Evolutionary conservation across 148 eudicot genomes (phyloP), one percentile per base, ranked within the genome.

Genomic region (Spergularia marina): DNA sequence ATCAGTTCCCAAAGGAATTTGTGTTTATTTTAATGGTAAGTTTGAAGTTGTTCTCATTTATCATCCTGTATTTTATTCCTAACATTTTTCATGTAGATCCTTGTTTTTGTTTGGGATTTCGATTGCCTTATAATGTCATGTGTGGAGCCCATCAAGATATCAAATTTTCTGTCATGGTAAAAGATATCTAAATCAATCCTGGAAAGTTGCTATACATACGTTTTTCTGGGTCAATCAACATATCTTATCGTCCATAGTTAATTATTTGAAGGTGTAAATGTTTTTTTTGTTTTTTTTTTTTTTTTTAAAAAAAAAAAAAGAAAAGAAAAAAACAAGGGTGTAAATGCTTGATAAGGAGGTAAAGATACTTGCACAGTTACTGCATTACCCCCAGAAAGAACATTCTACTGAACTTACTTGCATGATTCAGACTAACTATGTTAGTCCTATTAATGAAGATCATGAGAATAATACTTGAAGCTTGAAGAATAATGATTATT

Each of bases 1-100:
- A 96, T 80, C 99, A 96, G 63, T 96, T 96, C 59, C 98, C 99
- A 2, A 96, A 87, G 84, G 99, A 96, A 76, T 96, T 77, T 79
- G 99, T 96, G 58, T 91, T 88, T 79, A 89, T 91, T 66, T 83
- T 96, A 47, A 92, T 96, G 97, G 98, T 90, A 85, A 79, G 86
- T 66, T 60, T 71, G 59, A 8, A 15, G 58, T 71, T 82, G 25
- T 58, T 11, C 71, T 49, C 64, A 23, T 61, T 53, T 51, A 58
- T 12, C 36, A 54, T 34, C 68, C 3, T 58, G 10, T 77, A 77
- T 68, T 47, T 30, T 64, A 12, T 55, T 39, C 58, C 9, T 34
- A 6, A 51, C 14, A 13, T 15, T 56, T 10, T 44, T 3, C 34
- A 10, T 36, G 41, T 18, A 16, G 15, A 56, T 56, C 21, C 25